Evolutionary conservation across 257 asterid genomes (phyloP).

Genomic region (Prunella vulgaris): DNA sequence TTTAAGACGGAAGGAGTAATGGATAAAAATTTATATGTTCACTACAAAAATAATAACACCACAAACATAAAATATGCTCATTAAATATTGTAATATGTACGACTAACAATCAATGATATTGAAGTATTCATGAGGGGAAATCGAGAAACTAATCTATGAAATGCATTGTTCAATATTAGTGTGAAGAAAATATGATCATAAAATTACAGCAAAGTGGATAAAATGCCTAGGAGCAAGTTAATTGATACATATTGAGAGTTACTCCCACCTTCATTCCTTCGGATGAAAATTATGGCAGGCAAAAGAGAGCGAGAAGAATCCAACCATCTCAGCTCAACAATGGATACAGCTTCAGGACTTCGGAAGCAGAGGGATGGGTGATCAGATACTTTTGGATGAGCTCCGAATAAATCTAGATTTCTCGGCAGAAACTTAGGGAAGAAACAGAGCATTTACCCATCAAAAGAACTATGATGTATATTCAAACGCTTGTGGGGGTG

Average conservation of each 20-base stretch:
- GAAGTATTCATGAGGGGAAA: neutral
- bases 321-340: neutral
- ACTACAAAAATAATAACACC: too few relatives aligned
- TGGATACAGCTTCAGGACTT: neutral
- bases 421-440: too few relatives aligned
- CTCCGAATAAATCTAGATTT: too few relatives aligned
- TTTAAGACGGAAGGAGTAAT: too few relatives aligned
- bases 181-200: neutral
- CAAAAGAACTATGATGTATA: slow-evolving; percentile 41
- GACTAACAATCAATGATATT: neutral
- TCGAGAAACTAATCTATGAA: neutral
- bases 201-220: slow-evolving; percentile 5
- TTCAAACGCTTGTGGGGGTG: slow-evolving; percentile 88
- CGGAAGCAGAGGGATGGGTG: too few relatives aligned
- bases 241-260: neutral
- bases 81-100: too few relatives aligned
- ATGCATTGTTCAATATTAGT: too few relatives aligned
- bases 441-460: too few relatives aligned
- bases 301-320: neutral
- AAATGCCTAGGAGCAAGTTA: neutral
- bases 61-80: too few relatives aligned
- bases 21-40: too few relatives aligned
- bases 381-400: too few relatives aligned
- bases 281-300: neutral
- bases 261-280: neutral